Evolutionary conservation across 768 basidiomycete genomes (phyloP).

Genomic region (Postia placenta): DNA sequence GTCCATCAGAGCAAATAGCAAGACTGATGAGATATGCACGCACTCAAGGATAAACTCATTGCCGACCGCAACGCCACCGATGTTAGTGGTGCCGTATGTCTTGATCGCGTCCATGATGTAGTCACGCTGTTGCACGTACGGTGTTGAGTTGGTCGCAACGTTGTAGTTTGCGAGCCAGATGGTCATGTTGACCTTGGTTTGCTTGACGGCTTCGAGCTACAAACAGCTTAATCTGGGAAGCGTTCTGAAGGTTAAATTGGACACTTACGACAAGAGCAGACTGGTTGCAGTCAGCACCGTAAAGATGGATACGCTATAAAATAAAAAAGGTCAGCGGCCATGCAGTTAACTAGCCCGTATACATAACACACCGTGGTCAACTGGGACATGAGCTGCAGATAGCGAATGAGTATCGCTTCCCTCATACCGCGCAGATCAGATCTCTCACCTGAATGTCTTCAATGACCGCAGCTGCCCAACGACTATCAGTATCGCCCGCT

Average conservation of each 20-base stretch:
- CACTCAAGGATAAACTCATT: slow-evolving; percentile 87
- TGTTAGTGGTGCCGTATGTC: slow-evolving; percentile 70
- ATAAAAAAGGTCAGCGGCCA: not conserved
- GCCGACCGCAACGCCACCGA: slow-evolving; percentile 83
- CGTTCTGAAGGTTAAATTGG: not conserved
- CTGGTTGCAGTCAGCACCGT: slow-evolving; percentile 86
- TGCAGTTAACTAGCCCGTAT: too few relatives aligned
- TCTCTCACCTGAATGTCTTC: slow-evolving; percentile 52
- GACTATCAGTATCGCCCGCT: too few relatives aligned
- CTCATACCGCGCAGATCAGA: slow-evolving; percentile 1
- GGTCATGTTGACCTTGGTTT: slow-evolving; percentile 81
- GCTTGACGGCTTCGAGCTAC: slow-evolving; percentile 81
- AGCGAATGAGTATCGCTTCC: slow-evolving; percentile 6
- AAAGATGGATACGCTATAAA: slow-evolving; percentile 61
- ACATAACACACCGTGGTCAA: slow-evolving; percentile 48
- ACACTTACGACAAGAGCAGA: slow-evolving; percentile 60
- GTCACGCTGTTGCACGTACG: slow-evolving; percentile 70
- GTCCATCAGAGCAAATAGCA: not conserved
- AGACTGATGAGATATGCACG: slow-evolving; percentile 19
- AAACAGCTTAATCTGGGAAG: not conserved
- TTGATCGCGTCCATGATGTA: slow-evolving; percentile 62
- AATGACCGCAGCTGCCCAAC: slow-evolving; percentile 45
- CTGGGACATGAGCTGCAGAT: slow-evolving; percentile 69
- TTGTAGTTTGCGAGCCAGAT: slow-evolving; percentile 76
- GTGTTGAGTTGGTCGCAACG: slow-evolving; percentile 53